Base-by-base conservation (phyloP, 352 stramenopile genomes). In the Plasmopara muralis region DNA sequence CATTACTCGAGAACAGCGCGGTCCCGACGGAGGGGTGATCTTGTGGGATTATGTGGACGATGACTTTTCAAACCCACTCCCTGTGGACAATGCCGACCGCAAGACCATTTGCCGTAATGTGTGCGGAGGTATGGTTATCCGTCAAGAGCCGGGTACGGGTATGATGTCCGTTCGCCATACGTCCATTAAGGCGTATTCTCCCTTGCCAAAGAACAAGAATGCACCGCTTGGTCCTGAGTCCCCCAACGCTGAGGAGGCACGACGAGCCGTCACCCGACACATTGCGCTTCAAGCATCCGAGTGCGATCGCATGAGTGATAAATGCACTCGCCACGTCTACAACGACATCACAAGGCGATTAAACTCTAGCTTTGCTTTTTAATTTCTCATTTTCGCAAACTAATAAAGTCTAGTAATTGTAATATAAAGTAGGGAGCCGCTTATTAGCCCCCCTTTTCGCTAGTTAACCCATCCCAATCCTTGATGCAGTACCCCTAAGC, bases 41-140 rank as follows among this genome's bases (percentile, higher is more conserved):
- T 44, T 77, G 18, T 85, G 74, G 77, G 77, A 87, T 50, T 87
- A 85, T 28, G 72, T 75, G 31, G 77, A 85, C 60, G 66, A 74
- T n/a, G 77, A 87, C 57, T 67, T 77, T 12, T 43, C 77, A 41
- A 69, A 82, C 30, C 74, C 65, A 29, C 44, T 72, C 20, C 49
- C 57, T 0, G 29, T 40, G 29, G 55, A 58, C 3, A 33, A 31
- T 6, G 49, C 53, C 5, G 57, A 50, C 6, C 35, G 49, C 5
- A 62, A 57, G 37, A 52, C 43, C 42, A 77, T 85, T 39, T 66
- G 64, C 0, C 68, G 77, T 9, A 80, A 84, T 37, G 68, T 72
- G 37, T 84, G 74, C 29, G 74, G 77, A 30, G 62, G 60, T 0
- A 64, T 77, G 38, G 39, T 83, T 5, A 60, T 82, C 39, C 66